Percentiles rank a stretch among this genome's conserved stretches.
These are phyloP conservation scores for Fraxinus americana DNA, from an alignment of 257 asterid genomes.

Conservation along the genomic window DNA sequence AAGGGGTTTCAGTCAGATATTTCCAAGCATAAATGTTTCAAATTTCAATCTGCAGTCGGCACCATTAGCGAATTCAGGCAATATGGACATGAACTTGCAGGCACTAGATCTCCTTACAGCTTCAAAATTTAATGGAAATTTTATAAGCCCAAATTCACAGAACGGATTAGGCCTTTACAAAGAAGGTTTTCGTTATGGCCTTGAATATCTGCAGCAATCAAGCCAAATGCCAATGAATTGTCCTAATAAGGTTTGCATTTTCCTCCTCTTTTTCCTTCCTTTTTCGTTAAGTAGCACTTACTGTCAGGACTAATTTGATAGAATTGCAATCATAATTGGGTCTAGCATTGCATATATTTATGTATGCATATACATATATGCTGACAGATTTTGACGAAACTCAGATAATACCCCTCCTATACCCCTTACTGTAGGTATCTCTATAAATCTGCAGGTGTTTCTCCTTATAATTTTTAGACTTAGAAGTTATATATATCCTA, in stretches of 20 bases:
- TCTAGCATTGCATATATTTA: too few species aligned
- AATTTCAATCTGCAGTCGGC: conserved; percentile 31
- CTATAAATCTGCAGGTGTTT: too few species aligned
- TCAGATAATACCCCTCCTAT: too few species aligned
- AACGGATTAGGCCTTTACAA: conserved; percentile 41
- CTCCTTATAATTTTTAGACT: too few species aligned
- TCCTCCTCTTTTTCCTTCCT: not conserved
- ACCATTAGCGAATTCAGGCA: conserved; percentile 19
- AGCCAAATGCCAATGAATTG: conserved; percentile 37
- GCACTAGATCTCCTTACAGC: conserved; percentile 74
- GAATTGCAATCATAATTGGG: too few species aligned
- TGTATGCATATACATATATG: too few species aligned
- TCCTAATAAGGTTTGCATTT: conserved; percentile 47
- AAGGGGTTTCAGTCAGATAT: conserved; percentile 52
- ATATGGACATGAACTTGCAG: conserved; percentile 58
- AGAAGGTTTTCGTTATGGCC: conserved; percentile 37
- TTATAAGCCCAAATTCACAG: conserved; percentile 26
- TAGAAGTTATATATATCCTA: too few species aligned
- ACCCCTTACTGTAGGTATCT: too few species aligned
- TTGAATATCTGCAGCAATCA: conserved; percentile 51
- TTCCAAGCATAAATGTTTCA: conserved; percentile 52
- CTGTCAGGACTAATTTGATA: not conserved
- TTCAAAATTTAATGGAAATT: conserved; percentile 47
- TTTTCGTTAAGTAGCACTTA: not conserved
- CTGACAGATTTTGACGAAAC: too few species aligned